These are phyloP conservation scores for Backusella parvicylindrica DNA, from an alignment of 192 early-diverging fungal genomes.

Conservation along the genomic window DNA sequence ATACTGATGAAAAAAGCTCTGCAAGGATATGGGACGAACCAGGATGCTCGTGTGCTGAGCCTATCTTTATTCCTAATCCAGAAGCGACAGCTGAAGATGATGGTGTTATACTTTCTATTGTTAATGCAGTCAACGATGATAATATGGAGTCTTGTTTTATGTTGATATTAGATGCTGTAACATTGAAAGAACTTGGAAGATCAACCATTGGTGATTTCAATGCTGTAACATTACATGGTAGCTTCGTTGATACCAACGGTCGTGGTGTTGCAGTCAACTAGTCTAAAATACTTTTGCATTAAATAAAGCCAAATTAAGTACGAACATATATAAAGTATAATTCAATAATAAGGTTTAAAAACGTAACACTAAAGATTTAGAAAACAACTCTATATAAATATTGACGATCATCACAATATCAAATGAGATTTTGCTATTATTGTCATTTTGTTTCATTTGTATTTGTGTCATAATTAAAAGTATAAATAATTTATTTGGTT, in stretches of 20 bases:
- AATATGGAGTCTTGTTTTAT: conserved; percentile 24
- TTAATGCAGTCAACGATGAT: conserved; percentile 17
- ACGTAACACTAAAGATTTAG: background rate
- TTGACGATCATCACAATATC: background rate
- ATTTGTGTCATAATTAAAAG: background rate
- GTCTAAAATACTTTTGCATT: background rate
- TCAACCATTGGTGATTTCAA: conserved; percentile 26
- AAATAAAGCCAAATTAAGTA: background rate
- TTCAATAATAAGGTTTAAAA: background rate
- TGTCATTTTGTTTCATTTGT: background rate
- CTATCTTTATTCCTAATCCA: conserved; percentile 31
- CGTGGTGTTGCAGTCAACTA: conserved; percentile 11
- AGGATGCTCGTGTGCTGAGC: conserved; percentile 34
- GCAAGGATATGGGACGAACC: conserved; percentile 32
- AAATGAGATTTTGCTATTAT: background rate
- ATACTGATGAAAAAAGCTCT: conserved; percentile 13
- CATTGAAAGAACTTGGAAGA: conserved; percentile 25
- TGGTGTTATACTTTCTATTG: conserved; percentile 31
- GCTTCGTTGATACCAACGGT: conserved; percentile 21
- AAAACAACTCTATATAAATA: background rate
- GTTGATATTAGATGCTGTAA: conserved; percentile 30
- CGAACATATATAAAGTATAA: background rate
- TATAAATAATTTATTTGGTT: background rate
- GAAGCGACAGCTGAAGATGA: conserved; percentile 32
- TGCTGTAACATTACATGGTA: conserved; percentile 26